phyloP scores from a whole-genome alignment of 75 land plant species.

The Isoetes taiwanensis region DNA sequence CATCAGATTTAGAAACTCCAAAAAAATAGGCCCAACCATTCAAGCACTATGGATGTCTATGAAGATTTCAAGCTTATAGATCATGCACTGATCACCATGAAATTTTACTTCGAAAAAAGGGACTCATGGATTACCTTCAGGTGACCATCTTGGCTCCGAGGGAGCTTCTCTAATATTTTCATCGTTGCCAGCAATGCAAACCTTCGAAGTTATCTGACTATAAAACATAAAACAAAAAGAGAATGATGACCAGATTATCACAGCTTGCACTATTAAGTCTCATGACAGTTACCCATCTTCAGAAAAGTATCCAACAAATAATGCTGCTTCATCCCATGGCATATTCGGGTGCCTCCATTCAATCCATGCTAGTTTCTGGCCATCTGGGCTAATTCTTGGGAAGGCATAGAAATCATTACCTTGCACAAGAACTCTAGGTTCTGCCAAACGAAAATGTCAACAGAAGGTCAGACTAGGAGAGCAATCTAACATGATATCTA shows the following conservation, averaged over 20 bases:
- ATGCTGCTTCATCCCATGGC: constrained; percentile 83
- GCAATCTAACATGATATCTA: neutral
- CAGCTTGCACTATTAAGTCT: neutral
- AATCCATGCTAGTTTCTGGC: constrained; percentile 71
- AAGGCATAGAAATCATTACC: constrained; percentile 93
- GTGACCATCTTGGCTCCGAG: constrained; percentile 92
- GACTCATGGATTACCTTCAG: constrained; percentile 77
- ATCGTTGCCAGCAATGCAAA: constrained; percentile 79
- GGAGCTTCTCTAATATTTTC: constrained; percentile 56
- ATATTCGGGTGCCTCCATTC: constrained; percentile 91
- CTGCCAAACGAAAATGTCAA: constrained; percentile 18
- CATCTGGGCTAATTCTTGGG: constrained; percentile 60
- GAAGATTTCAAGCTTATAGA: too few species aligned
- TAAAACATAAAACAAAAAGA: neutral
- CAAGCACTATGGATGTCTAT: too few species aligned
- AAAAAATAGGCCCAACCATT: too few species aligned
- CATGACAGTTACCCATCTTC: constrained; percentile 50
- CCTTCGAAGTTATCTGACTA: constrained; percentile 38
- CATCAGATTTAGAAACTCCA: too few species aligned
- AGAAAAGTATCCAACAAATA: constrained; percentile 78
- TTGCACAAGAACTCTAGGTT: constrained; percentile 51
- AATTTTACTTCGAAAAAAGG: too few species aligned
- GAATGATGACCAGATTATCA: neutral
- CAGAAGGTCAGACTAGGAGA: neutral
- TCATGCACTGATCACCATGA: too few species aligned